These are phyloP conservation scores for Persicaria tinctoria DNA, from an alignment of 148 eudicot genomes.

Conservation along the genomic window DNA sequence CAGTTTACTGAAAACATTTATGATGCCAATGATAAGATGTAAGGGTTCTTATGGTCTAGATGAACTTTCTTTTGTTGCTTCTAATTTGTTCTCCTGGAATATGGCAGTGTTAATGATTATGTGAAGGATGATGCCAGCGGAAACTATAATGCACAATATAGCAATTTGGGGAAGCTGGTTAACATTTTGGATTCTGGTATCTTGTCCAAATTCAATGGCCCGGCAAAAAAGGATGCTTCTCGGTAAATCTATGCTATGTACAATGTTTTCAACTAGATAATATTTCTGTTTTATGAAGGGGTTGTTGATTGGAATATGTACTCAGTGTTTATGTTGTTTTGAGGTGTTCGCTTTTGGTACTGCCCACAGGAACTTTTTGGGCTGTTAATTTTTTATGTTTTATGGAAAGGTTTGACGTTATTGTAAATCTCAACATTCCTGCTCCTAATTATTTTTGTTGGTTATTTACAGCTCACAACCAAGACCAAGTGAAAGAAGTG, in stretches of 20 bases:
- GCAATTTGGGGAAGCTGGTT: constrained; percentile 69
- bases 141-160: constrained; percentile 55
- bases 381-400: background rate
- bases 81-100: background rate
- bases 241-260: constrained; percentile 17
- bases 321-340: background rate
- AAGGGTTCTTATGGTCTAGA: background rate
- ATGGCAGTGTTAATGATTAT: constrained; percentile 52
- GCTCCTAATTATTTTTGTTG: background rate
- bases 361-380: background rate
- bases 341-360: background rate
- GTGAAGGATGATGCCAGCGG: constrained; percentile 33
- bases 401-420: background rate
- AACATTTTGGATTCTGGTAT: constrained; percentile 35
- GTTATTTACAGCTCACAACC: constrained; percentile 10
- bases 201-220: constrained; percentile 37
- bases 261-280: background rate
- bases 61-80: background rate
- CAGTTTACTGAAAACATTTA: too few species aligned
- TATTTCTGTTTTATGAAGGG: background rate
- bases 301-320: background rate
- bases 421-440: too few species aligned
- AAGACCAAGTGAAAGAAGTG: background rate
- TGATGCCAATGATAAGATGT: constrained; percentile 1
- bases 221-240: constrained; percentile 22